Evolutionary conservation across 441 rosid genomes (phyloP).

Genomic region (Euphorbia celastroides): DNA sequence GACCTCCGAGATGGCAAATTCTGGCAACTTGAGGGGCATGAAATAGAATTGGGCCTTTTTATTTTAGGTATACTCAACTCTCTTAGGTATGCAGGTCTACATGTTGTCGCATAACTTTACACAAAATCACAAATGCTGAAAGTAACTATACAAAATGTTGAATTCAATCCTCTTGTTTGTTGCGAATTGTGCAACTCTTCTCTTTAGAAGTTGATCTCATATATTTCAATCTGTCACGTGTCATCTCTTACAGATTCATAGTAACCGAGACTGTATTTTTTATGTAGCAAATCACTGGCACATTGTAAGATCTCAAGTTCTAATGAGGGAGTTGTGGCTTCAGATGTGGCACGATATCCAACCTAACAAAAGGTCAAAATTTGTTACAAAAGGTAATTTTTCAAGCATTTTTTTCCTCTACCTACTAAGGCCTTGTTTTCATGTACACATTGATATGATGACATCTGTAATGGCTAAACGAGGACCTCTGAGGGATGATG

Average conservation of each 20-base stretch:
- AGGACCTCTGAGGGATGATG: constrained; percentile 87
- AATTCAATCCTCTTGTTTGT: background rate
- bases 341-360: constrained; percentile 96
- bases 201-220: background rate
- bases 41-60: too few species aligned
- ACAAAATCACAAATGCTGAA: constrained; percentile 5
- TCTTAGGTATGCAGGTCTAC: background rate
- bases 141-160: background rate
- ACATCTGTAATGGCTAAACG: constrained; percentile 32
- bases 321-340: constrained; percentile 99
- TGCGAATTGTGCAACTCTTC: background rate
- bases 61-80: background rate
- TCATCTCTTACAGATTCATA: constrained; percentile 9
- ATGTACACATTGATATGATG: constrained; percentile 8
- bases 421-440: constrained; percentile 13
- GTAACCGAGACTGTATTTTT: constrained; percentile 25
- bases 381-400: constrained; percentile 81
- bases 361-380: constrained; percentile 52
- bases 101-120: background rate
- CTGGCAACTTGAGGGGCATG: too few species aligned
- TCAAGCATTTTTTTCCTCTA: background rate
- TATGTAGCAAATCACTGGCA: constrained; percentile 94
- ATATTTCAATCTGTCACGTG: background rate
- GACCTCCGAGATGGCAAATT: too few species aligned
- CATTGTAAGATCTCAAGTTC: constrained; percentile 78